These are phyloP conservation scores for Saccharum hybrid DNA, from an alignment of 202 grass and related monocot species.

Conservation along the genomic window DNA sequence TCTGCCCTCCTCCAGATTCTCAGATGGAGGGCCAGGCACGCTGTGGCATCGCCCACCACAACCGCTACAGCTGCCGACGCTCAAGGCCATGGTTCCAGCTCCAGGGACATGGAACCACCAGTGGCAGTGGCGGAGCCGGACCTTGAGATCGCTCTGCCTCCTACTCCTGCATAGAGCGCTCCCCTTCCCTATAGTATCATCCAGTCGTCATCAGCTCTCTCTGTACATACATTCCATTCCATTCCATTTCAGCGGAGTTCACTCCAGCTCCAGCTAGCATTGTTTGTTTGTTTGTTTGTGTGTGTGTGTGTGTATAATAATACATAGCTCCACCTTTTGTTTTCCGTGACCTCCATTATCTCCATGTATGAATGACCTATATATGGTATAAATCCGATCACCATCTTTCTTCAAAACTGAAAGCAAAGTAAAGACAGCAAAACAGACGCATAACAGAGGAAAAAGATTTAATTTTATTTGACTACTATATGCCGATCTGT, in stretches of 20 bases:
- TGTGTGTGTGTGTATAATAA: neutral
- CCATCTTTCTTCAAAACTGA: constrained; percentile 2
- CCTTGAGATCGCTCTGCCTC: constrained; percentile 34
- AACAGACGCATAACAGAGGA: neutral
- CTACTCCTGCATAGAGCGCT: neutral
- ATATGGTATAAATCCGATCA: neutral
- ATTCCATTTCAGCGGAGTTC: neutral
- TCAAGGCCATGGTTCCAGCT: too few relatives aligned
- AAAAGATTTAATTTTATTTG: constrained; percentile 1
- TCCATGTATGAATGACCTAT: constrained; percentile 16
- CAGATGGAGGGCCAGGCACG: constrained; percentile 52
- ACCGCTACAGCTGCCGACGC: too few relatives aligned
- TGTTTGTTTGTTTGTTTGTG: neutral
- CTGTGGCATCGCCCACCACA: too few relatives aligned
- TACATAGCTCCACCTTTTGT: neutral
- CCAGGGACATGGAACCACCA: constrained; percentile 9
- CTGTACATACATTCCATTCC: neutral
- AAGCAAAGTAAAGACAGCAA: neutral
- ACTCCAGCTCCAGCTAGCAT: neutral
- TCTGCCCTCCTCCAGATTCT: constrained; percentile 56
- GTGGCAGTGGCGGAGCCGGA: too few relatives aligned
- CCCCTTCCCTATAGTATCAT: neutral
- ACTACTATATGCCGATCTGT: neutral
- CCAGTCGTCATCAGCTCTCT: too few relatives aligned
- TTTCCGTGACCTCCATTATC: neutral